Base-by-base conservation (phyloP, 441 rosid species). In the Pelargonium myrrhifolium region DNA sequence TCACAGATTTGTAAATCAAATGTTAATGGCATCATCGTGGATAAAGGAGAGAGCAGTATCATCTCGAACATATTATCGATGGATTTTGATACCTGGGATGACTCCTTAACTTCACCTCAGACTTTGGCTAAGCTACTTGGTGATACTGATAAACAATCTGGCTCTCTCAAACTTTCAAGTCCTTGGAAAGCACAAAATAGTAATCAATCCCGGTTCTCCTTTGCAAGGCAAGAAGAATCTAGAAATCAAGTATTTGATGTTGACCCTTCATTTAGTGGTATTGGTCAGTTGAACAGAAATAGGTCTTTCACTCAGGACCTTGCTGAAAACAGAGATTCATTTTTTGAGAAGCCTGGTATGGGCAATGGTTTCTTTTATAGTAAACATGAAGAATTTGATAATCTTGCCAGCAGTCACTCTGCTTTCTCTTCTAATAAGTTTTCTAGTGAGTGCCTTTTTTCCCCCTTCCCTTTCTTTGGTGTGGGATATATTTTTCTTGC, bases 151-250 rank as follows among this genome's bases (percentile, higher is more conserved):
- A 80, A 69, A 70, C 82, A 78, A 49, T 72, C 85, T 67, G 84
- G 77, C 72, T 79, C 89, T 67, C 75, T 83, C 55, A 82, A 73
- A 68, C 61, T 76, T 68, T 73, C 87, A 2, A 72, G 75, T 83
- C 81, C 86, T 53, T 80, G 86, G 79, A 89, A 87, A 80, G 78
- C 56, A 21, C 90, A 82, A 62, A 83, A 79, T 70, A 88, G 75
- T 70, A 76, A 70, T 73, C 99, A 94, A 82, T 92, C 99, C 65
- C 86, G 94, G 81, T 91, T 94, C 80, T 94, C 98, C 22, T 89
- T 94, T 79, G 99, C 99, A 0, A 85, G 93, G 73, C 88, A 86
- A 62, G 97, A 86, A 62, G 93, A 84, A 58, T 65, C 86, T 7
- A 76, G 71, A 68, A 79, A 78, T 71, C 89, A 83, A 66, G 66